Evolutionary conservation across 495 filamentous ascomycete species (phyloP), one percentile per base, ranked within the genome.

Genomic region (Annulohypoxylon nitens): DNA sequence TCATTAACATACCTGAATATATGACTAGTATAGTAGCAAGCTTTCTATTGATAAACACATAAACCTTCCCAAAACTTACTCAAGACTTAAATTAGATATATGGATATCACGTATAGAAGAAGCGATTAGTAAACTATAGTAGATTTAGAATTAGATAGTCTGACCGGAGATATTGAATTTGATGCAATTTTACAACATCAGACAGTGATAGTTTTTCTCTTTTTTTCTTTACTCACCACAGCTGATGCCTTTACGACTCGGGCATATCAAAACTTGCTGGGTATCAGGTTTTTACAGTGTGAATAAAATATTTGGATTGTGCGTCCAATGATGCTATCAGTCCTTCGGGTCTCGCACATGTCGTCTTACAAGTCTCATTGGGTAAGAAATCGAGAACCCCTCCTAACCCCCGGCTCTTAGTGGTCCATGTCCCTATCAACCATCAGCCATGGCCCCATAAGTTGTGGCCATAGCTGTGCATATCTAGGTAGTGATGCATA

Each of bases 391-490:
- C 7, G 51, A 62, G 66, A 74, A 65, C 66, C 71, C 66, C 57
- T 53, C 66, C 70, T 34, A 7, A 43, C 58, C 64, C 37, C 36
- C 58, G 16, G 39, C 26, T 50, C 57, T 39, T 34, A 41, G 33
- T 67, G 47, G 64, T 51, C 70, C 51, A 72, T 72, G 64, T 62
- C 66, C 62, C 57, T 71, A 50, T 68, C 64, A 54, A 26, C 26
- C 43, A 53, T 67, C 64, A 53, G 43, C 63, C 60, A 64, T 73
- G 59, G 70, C 70, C 70, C 70, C 70, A 68, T 73, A 43, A 43
- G n/a, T 34, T 47, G 53, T 59, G 55, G 53, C 43, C 55, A 39
- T 41, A 59, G 55, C 55, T 25, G 41, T 37, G 53, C 64, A 51
- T 61, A n/a, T 43, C 39, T 14, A 43, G 39, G 39, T 43, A 68